Percentiles rank a stretch among this genome's conserved stretches.
These are phyloP conservation scores for Pseudonitzschia multiseries DNA, from an alignment of 108 stramenopile species.

Conservation along the genomic window DNA sequence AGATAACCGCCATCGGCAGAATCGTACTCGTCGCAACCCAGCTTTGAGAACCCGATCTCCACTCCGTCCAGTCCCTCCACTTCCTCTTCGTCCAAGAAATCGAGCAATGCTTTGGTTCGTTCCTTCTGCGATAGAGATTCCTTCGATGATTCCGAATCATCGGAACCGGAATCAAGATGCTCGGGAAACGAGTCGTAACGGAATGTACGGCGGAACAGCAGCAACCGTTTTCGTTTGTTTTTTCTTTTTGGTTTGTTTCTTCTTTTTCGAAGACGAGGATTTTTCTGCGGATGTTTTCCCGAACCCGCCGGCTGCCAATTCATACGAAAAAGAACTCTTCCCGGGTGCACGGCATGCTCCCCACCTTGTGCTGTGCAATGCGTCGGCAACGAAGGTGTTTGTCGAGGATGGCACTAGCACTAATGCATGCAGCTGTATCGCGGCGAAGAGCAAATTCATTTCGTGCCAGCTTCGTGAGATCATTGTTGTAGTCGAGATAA, in stretches of 20 bases:
- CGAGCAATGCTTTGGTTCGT: constrained; percentile 5
- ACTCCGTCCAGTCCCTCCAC: constrained; percentile 29
- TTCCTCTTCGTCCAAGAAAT: constrained; percentile 31
- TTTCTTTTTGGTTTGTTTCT: background rate
- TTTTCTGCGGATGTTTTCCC: background rate
- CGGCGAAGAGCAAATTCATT: background rate
- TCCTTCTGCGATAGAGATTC: background rate
- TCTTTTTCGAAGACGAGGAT: constrained; percentile 3
- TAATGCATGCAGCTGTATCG: background rate
- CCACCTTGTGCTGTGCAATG: background rate
- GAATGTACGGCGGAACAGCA: constrained; percentile 1
- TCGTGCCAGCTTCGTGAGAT: background rate
- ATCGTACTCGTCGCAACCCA: background rate
- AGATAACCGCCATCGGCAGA: background rate
- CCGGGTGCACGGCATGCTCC: background rate
- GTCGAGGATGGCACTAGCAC: background rate
- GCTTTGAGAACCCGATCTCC: constrained; percentile 9
- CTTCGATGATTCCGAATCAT: background rate
- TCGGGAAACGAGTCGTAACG: background rate
- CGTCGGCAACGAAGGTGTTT: background rate
- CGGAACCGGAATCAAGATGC: background rate
- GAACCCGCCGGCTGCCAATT: background rate
- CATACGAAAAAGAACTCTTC: background rate
- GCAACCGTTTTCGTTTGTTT: background rate
- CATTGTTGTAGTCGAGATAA: no score